These are phyloP conservation scores for Puccinia novopanici DNA, from an alignment of 1,284 basidiomycete genomes.

Conservation along the genomic window DNA sequence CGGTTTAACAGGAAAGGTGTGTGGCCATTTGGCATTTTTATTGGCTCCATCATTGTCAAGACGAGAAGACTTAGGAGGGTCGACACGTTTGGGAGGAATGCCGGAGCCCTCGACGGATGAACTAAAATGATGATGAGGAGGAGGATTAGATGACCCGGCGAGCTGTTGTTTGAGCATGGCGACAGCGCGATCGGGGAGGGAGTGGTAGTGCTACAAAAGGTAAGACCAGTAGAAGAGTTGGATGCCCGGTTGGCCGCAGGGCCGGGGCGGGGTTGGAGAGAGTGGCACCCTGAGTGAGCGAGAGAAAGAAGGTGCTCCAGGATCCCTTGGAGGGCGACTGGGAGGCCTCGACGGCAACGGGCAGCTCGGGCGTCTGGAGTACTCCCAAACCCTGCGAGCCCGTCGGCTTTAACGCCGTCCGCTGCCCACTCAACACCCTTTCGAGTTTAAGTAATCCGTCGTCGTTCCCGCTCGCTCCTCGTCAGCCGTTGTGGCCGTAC, in stretches of 20 bases:
- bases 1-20: conserved; percentile 8
- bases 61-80: not conserved
- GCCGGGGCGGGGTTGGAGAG: conserved; percentile 11
- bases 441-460: conserved; percentile 47
- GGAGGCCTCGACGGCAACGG: conserved; percentile 16
- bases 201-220: conserved; percentile 11
- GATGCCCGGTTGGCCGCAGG: not conserved
- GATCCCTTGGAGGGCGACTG: conserved; percentile 45
- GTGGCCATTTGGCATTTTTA: not conserved
- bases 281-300: conserved; percentile 28
- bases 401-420: not conserved
- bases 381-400: not conserved
- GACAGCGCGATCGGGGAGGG: conserved; percentile 40
- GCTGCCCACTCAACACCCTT: not conserved
- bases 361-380: conserved; percentile 13
- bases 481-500: not conserved
- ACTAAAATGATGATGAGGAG: not conserved
- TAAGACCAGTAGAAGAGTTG: conserved; percentile 3
- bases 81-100: not conserved
- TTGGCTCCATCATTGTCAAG: not conserved
- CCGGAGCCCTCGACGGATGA: not conserved
- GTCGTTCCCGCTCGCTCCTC: not conserved
- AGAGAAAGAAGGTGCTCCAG: conserved; percentile 47
- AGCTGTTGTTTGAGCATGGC: conserved; percentile 42
- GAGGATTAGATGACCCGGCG: conserved; percentile 6